Conservation (phyloP, 1,284 basidiomycete species). For the Nidula niveotomentosa region DNA sequence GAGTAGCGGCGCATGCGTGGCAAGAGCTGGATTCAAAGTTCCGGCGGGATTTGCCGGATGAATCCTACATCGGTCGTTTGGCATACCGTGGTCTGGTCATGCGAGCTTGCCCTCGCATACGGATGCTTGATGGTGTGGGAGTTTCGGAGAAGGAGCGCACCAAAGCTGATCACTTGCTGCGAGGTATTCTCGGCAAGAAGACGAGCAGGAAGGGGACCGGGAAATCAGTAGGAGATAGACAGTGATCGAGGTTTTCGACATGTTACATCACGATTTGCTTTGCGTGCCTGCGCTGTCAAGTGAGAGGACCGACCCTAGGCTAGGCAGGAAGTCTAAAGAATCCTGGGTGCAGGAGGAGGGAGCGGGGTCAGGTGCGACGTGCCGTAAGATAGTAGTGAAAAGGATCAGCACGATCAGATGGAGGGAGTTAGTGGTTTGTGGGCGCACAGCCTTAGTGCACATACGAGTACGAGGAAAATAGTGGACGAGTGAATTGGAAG, state of each 20-base stretch:
- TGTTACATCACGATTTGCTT: slow-evolving; percentile 23
- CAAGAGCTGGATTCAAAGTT: slow-evolving; percentile 81
- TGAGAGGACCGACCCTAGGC: neutral
- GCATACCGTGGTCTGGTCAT: slow-evolving; percentile 88
- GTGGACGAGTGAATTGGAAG: neutral
- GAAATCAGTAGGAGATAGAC: slow-evolving; percentile 6
- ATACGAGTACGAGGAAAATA: neutral
- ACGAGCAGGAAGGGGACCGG: slow-evolving; percentile 13
- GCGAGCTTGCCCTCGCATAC: slow-evolving; percentile 65
- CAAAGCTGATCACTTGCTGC: slow-evolving; percentile 75
- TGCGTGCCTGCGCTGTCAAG: slow-evolving; percentile 11
- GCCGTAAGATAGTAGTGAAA: neutral
- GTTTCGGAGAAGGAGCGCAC: slow-evolving; percentile 78
- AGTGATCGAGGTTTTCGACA: slow-evolving; percentile 18
- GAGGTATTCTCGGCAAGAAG: slow-evolving; percentile 49
- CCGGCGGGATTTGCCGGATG: slow-evolving; percentile 86
- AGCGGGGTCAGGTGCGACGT: slow-evolving; percentile 1
- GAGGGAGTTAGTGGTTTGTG: neutral
- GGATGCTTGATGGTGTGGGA: slow-evolving; percentile 80
- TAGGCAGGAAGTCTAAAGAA: neutral
- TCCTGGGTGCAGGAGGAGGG: neutral
- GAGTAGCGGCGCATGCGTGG: slow-evolving; percentile 47
- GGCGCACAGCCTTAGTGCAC: neutral
- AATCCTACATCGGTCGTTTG: slow-evolving; percentile 80
- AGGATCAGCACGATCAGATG: neutral